Evolutionary conservation across 768 basidiomycete species (phyloP), one percentile per base, ranked within the genome.

Genomic region (Filobasidium wieringae): DNA sequence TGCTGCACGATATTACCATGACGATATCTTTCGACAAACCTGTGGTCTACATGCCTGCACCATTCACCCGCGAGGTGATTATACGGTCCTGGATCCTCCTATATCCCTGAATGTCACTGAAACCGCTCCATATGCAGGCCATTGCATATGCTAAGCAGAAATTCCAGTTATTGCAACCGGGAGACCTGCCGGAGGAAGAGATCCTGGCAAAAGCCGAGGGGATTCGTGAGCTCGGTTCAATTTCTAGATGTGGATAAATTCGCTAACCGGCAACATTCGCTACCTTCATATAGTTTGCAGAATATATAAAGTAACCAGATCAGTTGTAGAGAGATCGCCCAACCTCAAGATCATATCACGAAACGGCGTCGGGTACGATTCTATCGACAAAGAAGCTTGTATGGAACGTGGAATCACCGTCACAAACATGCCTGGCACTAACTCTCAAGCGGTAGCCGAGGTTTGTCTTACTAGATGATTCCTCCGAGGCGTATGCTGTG

Each of bases 351-450:
- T 63, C 29, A 68, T 72, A 34, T 55, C 63, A 0, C 33, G 70
- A 27, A 68, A 67, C 30, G 70, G 70, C 0, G 62, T 63, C 6
- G 70, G 70, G 0, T 37, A 51, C 27, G 70, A 72, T 53, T 61
- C 55, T 53, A 68, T 72, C 37, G 63, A 72, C 57, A 60, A 65
- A 27, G 60, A 56, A 3, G 64, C 56, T 2, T 64, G 61, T 37
- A 58, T 61, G 19, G 41, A 56, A 58, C 47, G 61, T 24, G 68
- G 66, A 0, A 58, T 69, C 3, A 55, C 61, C 1, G 66, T 70
- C 36, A 67, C 65, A 14, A 72, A 70, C 47, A 47, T 53, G 33
- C 67, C 70, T 0, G 70, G 68, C 7, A 65, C 63, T n/a, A 72
- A 72, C 56, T 64, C 68, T 5, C 51, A 51, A 22, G 51, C 54